These are phyloP conservation scores for Phytophthora fragariae DNA, from an alignment of 352 stramenopile genomes.

Conservation along the genomic window DNA sequence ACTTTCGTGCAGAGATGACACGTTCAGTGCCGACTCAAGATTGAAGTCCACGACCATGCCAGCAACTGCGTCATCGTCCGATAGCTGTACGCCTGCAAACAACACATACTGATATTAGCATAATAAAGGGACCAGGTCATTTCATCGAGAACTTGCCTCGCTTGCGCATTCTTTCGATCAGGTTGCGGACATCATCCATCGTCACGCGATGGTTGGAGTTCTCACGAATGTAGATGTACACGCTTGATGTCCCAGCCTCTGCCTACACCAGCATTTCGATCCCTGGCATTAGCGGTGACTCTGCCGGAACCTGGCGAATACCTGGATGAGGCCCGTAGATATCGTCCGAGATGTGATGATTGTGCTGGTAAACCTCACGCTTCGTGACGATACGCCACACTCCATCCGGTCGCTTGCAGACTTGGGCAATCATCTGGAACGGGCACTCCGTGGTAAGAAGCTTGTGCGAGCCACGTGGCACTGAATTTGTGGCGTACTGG, in stretches of 20 bases:
- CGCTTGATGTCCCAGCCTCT: constrained; percentile 1
- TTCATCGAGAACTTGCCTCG: neutral
- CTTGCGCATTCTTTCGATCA: neutral
- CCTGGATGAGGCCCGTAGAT: constrained; percentile 23
- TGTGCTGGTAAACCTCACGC: too few species aligned
- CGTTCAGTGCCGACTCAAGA: neutral
- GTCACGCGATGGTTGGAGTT: constrained; percentile 15
- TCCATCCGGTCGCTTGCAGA: neutral
- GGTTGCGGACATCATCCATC: constrained; percentile 5
- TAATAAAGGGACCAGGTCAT: neutral
- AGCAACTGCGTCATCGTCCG: constrained; percentile 5
- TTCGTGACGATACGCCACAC: constrained; percentile 9
- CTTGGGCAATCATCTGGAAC: neutral
- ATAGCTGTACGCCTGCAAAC: neutral
- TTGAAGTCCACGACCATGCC: constrained; percentile 21
- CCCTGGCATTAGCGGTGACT: neutral
- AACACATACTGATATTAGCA: neutral
- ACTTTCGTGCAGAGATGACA: constrained; percentile 10
- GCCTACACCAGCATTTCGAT: constrained; percentile 15
- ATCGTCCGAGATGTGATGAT: too few species aligned
- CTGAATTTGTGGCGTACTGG: neutral
- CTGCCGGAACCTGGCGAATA: constrained; percentile 24
- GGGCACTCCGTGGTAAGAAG: neutral
- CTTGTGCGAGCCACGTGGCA: constrained; percentile 5
- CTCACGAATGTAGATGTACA: constrained; percentile 17